Evolutionary conservation across 352 stramenopile species (phyloP).

Genomic region (Globisporangium cystogenes): DNA sequence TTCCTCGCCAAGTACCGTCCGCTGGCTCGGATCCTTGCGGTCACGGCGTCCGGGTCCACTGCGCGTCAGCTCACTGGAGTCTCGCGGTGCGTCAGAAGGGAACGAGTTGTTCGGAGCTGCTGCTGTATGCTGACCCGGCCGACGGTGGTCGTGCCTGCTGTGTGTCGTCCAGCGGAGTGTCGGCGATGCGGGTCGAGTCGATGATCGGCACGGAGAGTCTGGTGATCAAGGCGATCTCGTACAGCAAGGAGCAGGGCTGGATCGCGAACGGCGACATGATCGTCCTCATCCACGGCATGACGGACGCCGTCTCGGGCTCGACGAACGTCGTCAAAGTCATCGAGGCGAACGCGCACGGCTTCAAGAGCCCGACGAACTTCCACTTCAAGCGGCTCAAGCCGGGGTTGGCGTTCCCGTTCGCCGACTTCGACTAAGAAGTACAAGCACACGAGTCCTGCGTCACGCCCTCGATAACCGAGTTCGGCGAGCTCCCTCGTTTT

Average conservation of each 20-base stretch:
- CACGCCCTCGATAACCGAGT: too few species aligned
- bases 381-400: slow-evolving; percentile 51
- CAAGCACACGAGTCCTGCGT: too few species aligned
- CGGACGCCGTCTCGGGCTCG: slow-evolving; percentile 70
- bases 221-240: slow-evolving; percentile 79
- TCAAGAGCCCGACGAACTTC: slow-evolving; percentile 63
- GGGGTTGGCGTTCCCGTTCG: slow-evolving; percentile 7
- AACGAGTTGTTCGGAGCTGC: neutral
- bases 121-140: neutral
- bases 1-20: slow-evolving; percentile 97
- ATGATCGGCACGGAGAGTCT: slow-evolving; percentile 85
- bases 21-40: slow-evolving; percentile 79
- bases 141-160: neutral
- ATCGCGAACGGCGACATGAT: slow-evolving; percentile 82
- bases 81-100: slow-evolving; percentile 41
- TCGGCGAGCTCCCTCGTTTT: too few species aligned
- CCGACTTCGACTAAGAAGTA: neutral
- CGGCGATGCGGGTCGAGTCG: slow-evolving; percentile 54
- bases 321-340: slow-evolving; percentile 91
- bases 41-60: slow-evolving; percentile 74
- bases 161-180: slow-evolving; percentile 58
- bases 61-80: slow-evolving; percentile 72
- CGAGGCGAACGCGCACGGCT: slow-evolving; percentile 59
- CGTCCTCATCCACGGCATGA: slow-evolving; percentile 87
- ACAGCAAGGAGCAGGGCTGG: slow-evolving; percentile 76